Conservation (phyloP, 371 early-diverging fungal species). For the Mucor irregularis region DNA sequence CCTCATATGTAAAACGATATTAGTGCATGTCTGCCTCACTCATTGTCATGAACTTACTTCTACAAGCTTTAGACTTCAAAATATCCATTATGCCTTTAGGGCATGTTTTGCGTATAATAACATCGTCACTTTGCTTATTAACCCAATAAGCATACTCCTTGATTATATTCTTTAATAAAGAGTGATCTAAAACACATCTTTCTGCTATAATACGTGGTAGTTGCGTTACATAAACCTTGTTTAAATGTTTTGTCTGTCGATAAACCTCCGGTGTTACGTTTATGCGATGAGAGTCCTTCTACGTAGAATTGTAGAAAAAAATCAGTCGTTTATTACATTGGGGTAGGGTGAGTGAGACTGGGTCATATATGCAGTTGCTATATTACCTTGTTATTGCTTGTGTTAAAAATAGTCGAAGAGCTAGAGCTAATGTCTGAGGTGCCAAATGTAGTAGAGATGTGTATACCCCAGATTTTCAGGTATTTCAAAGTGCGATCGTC, state of each 20-base stretch:
- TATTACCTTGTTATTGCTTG: too few species aligned
- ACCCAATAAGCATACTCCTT: conserved; percentile 48
- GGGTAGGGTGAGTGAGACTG: too few species aligned
- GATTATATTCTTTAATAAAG: conserved; percentile 54
- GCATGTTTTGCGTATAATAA: conserved; percentile 37
- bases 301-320: too few species aligned
- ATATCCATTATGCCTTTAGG: conserved; percentile 69
- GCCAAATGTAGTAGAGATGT: conserved; percentile 12
- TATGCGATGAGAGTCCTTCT: conserved; percentile 11
- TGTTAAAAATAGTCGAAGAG: too few species aligned
- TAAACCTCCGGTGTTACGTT: conserved; percentile 22
- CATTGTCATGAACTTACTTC: conserved; percentile 42
- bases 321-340: too few species aligned
- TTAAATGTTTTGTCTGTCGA: background rate
- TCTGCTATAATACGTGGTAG: conserved; percentile 63
- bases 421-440: too few species aligned
- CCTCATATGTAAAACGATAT: conserved; percentile 30
- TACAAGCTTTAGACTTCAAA: conserved; percentile 76
- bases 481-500: conserved; percentile 17
- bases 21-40: too few species aligned
- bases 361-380: too few species aligned
- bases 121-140: conserved; percentile 19
- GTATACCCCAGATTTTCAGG: conserved; percentile 66
- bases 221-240: conserved; percentile 13
- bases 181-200: conserved; percentile 56